These are phyloP conservation scores for Diplodia intermedia DNA, from an alignment of 2,329 filamentous ascomycete species.

Conservation along the genomic window DNA sequence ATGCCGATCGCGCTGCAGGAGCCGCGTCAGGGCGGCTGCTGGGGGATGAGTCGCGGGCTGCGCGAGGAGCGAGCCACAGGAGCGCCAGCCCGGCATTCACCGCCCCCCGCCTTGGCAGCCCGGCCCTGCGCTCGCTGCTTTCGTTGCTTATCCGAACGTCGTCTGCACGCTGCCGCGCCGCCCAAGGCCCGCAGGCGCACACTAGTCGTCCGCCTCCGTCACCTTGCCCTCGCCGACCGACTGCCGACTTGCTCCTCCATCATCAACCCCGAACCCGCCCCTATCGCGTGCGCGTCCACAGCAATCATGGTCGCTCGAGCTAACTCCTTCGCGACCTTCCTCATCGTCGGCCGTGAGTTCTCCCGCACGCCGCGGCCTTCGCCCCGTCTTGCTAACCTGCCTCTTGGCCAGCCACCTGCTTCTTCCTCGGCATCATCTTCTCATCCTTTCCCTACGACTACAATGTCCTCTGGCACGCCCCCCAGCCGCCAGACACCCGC, in stretches of 20 bases:
- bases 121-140: neutral
- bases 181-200: conserved; percentile 4
- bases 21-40: too few relatives aligned
- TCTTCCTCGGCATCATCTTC: conserved; percentile 98
- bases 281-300: conserved; percentile 10
- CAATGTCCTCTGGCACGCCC: conserved; percentile 80
- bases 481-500: conserved; percentile 58
- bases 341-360: conserved; percentile 90
- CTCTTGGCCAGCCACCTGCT: conserved; percentile 69
- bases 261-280: neutral
- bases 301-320: conserved; percentile 36
- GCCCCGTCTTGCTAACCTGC: conserved; percentile 32
- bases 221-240: neutral
- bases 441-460: conserved; percentile 96
- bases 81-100: too few relatives aligned
- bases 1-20: too few relatives aligned
- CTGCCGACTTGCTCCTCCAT: conserved; percentile 13
- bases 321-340: conserved; percentile 87
- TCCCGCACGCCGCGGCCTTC: conserved; percentile 32
- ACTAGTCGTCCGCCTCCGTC: conserved; percentile 2
- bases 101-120: neutral
- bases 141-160: conserved; percentile 27
- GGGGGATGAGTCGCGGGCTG: too few relatives aligned
- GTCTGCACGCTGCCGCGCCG: conserved; percentile 10
- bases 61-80: too few relatives aligned